phyloP scores from a whole-genome alignment of 768 basidiomycete species.

The Termitomyces heimii region DNA sequence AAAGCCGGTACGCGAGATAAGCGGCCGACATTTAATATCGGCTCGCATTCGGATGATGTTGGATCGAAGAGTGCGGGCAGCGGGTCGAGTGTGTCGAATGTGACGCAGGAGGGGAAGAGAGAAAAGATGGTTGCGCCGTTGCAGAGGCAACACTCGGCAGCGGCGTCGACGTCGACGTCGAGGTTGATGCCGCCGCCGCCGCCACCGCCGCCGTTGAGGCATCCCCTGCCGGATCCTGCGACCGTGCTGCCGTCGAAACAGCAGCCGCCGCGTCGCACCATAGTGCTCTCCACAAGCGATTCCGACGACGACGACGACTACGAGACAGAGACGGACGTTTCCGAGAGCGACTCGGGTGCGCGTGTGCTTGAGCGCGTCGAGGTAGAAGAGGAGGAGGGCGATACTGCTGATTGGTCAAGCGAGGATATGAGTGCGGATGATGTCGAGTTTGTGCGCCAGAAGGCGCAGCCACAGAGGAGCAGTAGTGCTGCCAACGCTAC shows the following conservation, averaged over 20 bases:
- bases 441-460: conserved; percentile 14
- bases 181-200: too few species aligned
- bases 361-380: background rate
- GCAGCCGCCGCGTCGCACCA: conserved; percentile 30
- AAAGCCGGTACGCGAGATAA: conserved; percentile 7
- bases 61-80: conserved; percentile 32
- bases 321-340: conserved; percentile 24
- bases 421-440: conserved; percentile 43
- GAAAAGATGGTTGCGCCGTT: background rate
- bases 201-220: conserved; percentile 20
- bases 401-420: conserved; percentile 54
- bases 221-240: conserved; percentile 11
- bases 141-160: background rate
- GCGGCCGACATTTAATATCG: conserved; percentile 47
- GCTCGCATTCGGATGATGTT: conserved; percentile 51
- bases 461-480: background rate
- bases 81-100: conserved; percentile 23
- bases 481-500: background rate
- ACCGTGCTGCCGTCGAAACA: conserved; percentile 12
- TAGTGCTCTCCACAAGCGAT: conserved; percentile 51
- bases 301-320: conserved; percentile 43
- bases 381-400: conserved; percentile 33
- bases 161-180: conserved; percentile 14
- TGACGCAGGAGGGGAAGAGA: background rate
- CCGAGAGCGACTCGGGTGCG: conserved; percentile 20